Base-by-base conservation (phyloP, 345 rosid genomes). In the Trapa incisa region DNA sequence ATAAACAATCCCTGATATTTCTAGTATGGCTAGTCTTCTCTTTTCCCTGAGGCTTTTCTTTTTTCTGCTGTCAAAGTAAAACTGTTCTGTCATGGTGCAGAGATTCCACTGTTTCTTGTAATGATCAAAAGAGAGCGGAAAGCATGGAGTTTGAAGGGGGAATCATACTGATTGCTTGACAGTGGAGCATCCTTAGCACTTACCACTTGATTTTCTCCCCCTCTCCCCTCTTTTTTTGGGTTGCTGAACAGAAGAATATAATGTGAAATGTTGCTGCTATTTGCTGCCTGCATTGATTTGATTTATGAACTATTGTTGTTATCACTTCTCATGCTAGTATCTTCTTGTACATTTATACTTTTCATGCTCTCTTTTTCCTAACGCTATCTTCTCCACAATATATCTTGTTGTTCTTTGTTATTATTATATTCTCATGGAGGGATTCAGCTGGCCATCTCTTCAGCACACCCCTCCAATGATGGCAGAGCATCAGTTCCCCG, bases 401-500 rank as follows among this genome's bases (percentile, higher is more conserved):
- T 7, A 2, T 45, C 48, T 45, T 45, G 29, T 22, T 22, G 48
- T 45, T 45, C 13, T 45, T 50, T 50, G 56, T 15, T n/a, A 54
- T 22, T 4, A n/a, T 3, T 54, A 54, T 54, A 22, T 22, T 22
- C 29, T 22, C 29, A 22, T 22, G 29, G 29, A 22, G 29, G 29
- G 29, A 22, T 22, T 22, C 29, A 22, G 29, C 29, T 22, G 29
- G 29, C 29, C 29, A 22, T 22, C 29, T 22, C 29, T 22, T 22
- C 29, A 22, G 29, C 29, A 22, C 79, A 75, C 82, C 85, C 83
- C 70, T 33, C 47, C 50, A 64, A 68, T 82, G 82, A 83, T 84
- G 29, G 82, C 89, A 79, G 75, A 75, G 78, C 84, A 77, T 82
- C 87, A 85, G 79, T 68, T 82, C 76, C 81, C 78, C 83, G 82